Percentiles rank a stretch among this genome's conserved stretches.
Conservation (phyloP, 768 basidiomycete species). For the Boletus edulis region DNA sequence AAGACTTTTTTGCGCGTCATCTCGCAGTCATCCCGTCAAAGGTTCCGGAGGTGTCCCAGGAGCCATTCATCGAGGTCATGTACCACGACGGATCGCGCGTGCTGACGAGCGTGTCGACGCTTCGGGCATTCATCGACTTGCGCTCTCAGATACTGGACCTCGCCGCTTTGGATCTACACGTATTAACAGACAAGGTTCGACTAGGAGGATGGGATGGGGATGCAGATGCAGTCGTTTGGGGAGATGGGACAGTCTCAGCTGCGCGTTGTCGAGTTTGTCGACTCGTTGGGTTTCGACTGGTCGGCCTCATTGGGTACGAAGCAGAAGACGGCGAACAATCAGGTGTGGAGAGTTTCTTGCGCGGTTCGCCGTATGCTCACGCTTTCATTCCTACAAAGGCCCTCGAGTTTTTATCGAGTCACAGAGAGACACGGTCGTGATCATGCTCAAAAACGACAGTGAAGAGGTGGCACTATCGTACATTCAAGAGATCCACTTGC, state of each 20-base stretch:
- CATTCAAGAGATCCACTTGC: conserved; percentile 76
- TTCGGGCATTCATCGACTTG: conserved; percentile 76
- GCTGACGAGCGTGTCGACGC: conserved; percentile 60
- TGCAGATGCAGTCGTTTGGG: conserved; percentile 53
- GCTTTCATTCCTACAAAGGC: background rate
- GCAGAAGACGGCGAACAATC: conserved; percentile 65
- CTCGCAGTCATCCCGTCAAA: conserved; percentile 72
- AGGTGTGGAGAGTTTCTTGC: conserved; percentile 41
- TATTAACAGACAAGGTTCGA: conserved; percentile 63
- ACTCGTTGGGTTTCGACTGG: conserved; percentile 74
- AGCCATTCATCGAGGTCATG: conserved; percentile 53
- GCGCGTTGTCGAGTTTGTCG: conserved; percentile 84
- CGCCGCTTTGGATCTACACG: conserved; percentile 84
- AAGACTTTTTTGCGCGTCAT: conserved; percentile 84
- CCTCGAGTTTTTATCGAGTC: conserved; percentile 78
- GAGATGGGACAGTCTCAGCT: conserved; percentile 81
- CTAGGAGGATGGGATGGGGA: conserved; percentile 37
- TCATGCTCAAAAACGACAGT: conserved; percentile 74
- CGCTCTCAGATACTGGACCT: conserved; percentile 85
- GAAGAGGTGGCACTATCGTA: conserved; percentile 59
- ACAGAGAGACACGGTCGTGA: conserved; percentile 80
- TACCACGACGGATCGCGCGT: conserved; percentile 73
- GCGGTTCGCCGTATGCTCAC: background rate
- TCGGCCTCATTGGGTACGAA: conserved; percentile 64
- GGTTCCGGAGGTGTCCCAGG: conserved; percentile 48